Evolutionary conservation across 2,329 filamentous ascomycete genomes (phyloP), one percentile per base, ranked within the genome.

Genomic region (Hirsutella thompsonii): DNA sequence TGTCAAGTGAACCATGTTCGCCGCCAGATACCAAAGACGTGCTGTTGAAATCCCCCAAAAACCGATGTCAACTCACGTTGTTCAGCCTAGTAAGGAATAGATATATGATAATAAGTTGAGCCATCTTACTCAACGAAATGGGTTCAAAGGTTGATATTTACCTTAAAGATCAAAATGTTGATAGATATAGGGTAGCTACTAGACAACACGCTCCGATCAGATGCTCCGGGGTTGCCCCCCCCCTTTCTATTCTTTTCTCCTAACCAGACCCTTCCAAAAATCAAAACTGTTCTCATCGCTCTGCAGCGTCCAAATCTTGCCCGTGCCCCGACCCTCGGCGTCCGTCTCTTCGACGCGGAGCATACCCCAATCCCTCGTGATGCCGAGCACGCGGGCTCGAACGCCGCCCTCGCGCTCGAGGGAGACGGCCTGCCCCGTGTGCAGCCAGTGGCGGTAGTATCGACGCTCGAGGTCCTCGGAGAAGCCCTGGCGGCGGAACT

Each of bases 271-370:
- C 55, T 76, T 85, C 65, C 94, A 94, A 59, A 94, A 98, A 62
- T 98, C 92, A 66, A 98, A 98, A 59, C 89, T 95, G 55, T 98
- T 98, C 57, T 89, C 87, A 60, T 98, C 92, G 59, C 88, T 95
- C 67, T 95, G 89, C 62, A 98, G 62, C 51, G 82, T 77, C 74
- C 83, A 90, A 38, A 82, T 68, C 61, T 74, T 83, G 0, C 90
- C 89, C 0, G 85, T 94, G 2, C 71, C 67, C 40, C 79, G 68
- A 47, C 87, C 86, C 44, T 82, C 74, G 58, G 69, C 74, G 3
- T 79, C 81, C 40, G 93, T 60, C 67, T 96, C 89, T 60, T 95
- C 85, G 0, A 81, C 92, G 48, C 81, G 71, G 48, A 98, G 56
- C 59, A 96, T 66, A 0, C 92, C 92, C 80, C 86, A 95, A 58